Conservation (phyloP, 257 asterid genomes). For the Petrea volubilis region DNA sequence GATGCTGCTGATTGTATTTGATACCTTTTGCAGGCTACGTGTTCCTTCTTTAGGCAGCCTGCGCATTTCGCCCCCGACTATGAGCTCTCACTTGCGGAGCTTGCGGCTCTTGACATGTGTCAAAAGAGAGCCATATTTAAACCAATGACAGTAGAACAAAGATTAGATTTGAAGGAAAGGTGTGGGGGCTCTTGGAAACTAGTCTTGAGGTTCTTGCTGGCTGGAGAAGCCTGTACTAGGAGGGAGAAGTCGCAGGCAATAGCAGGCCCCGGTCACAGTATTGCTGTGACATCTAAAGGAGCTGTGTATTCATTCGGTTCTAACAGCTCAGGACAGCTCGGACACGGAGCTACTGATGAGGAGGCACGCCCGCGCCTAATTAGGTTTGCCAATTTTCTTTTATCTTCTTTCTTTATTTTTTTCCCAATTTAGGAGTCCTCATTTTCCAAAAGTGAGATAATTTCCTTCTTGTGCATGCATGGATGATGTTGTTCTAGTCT, state of each 20-base stretch:
- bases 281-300: conserved; percentile 87
- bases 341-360: conserved; percentile 81
- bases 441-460: background rate
- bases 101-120: conserved; percentile 99
- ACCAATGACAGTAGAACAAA: conserved; percentile 73
- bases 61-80: conserved; percentile 79
- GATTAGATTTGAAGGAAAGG: conserved; percentile 56
- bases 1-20: conserved; percentile 69
- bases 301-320: conserved; percentile 90
- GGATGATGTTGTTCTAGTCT: too few species aligned
- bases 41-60: conserved; percentile 90
- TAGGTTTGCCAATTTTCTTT: conserved; percentile 43
- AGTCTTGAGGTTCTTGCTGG: conserved; percentile 81
- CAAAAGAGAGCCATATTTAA: conserved; percentile 85
- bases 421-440: background rate
- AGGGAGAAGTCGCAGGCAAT: conserved; percentile 95
- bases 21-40: conserved; percentile 75
- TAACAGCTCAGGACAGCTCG: conserved; percentile 93
- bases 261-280: conserved; percentile 99
- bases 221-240: conserved; percentile 90
- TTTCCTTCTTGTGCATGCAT: background rate
- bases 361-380: conserved; percentile 75
- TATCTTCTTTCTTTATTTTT: background rate
- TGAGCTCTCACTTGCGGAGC: conserved; percentile 91
- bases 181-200: conserved; percentile 99